These are phyloP conservation scores for Xerocomellus dryophilus DNA, from an alignment of 768 basidiomycete species.

Conservation along the genomic window DNA sequence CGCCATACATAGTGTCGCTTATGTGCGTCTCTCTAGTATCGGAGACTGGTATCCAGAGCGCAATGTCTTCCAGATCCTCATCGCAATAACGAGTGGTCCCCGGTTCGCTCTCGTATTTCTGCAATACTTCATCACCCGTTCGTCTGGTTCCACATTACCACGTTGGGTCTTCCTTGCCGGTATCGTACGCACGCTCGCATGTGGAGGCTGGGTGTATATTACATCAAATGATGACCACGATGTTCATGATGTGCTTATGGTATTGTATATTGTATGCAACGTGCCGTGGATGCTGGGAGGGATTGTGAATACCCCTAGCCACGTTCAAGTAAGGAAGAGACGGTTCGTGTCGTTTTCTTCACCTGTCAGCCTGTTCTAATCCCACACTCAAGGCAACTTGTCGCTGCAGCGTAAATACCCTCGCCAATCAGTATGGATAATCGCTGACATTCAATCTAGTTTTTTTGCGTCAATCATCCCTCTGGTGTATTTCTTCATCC, in stretches of 20 bases:
- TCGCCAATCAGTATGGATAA: background rate
- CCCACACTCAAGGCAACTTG: constrained; percentile 40
- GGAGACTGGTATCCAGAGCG: constrained; percentile 91
- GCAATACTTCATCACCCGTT: constrained; percentile 58
- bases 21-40: constrained; percentile 48
- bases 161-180: constrained; percentile 58
- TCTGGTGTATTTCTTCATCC: constrained; percentile 79
- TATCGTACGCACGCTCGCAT: constrained; percentile 69
- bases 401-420: constrained; percentile 46
- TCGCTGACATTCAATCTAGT: constrained; percentile 34
- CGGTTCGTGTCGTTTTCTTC: constrained; percentile 42
- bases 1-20: background rate
- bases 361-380: background rate
- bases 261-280: constrained; percentile 78
- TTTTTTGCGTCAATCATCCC: constrained; percentile 73
- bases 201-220: constrained; percentile 91
- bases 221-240: constrained; percentile 84
- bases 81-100: constrained; percentile 84
- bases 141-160: constrained; percentile 42
- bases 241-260: constrained; percentile 84
- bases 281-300: constrained; percentile 87
- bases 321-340: constrained; percentile 42
- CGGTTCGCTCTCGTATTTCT: constrained; percentile 65
- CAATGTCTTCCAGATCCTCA: constrained; percentile 81
- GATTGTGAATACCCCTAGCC: constrained; percentile 50